These are phyloP conservation scores for Gomphus bonarii DNA, from an alignment of 1,284 basidiomycete species.

Conservation along the genomic window DNA sequence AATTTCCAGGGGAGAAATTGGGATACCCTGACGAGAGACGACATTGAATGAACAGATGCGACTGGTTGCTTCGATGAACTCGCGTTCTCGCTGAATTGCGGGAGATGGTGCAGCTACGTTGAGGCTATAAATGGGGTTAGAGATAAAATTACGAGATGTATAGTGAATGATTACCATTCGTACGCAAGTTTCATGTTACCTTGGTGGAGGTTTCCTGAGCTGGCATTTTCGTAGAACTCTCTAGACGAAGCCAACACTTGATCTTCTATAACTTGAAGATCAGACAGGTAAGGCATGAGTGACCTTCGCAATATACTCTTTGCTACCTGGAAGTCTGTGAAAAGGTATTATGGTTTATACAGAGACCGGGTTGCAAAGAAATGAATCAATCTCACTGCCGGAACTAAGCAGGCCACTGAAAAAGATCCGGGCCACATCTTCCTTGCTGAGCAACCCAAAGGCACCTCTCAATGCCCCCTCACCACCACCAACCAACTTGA, in stretches of 20 bases:
- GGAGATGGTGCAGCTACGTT: constrained; percentile 59
- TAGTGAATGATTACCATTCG: constrained; percentile 59
- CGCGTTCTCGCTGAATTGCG: constrained; percentile 58
- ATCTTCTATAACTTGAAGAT: constrained; percentile 50
- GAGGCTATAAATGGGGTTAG: constrained; percentile 39
- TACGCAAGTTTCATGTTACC: constrained; percentile 95
- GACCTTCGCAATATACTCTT: constrained; percentile 49
- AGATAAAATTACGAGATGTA: neutral
- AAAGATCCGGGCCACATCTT: constrained; percentile 72
- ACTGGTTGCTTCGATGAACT: constrained; percentile 92
- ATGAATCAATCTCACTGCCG: constrained; percentile 59
- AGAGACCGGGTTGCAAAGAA: constrained; percentile 1
- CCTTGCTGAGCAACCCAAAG: constrained; percentile 62
- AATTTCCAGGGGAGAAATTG: constrained; percentile 84
- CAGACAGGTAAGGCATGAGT: constrained; percentile 30
- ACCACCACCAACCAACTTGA: constrained; percentile 61
- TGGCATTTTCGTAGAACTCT: constrained; percentile 91
- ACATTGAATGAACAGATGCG: constrained; percentile 78
- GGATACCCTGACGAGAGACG: constrained; percentile 59
- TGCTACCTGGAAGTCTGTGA: constrained; percentile 70
- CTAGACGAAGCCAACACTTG: constrained; percentile 72
- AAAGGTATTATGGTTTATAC: neutral
- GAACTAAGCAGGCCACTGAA: constrained; percentile 75
- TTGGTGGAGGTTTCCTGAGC: constrained; percentile 79
- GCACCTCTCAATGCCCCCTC: constrained; percentile 59